A percentile compares a stretch with the other conserved stretches of the same genome.
Evolutionary conservation across 2,329 filamentous ascomycete genomes (phyloP).

Genomic region (Colletotrichum godetiae): DNA sequence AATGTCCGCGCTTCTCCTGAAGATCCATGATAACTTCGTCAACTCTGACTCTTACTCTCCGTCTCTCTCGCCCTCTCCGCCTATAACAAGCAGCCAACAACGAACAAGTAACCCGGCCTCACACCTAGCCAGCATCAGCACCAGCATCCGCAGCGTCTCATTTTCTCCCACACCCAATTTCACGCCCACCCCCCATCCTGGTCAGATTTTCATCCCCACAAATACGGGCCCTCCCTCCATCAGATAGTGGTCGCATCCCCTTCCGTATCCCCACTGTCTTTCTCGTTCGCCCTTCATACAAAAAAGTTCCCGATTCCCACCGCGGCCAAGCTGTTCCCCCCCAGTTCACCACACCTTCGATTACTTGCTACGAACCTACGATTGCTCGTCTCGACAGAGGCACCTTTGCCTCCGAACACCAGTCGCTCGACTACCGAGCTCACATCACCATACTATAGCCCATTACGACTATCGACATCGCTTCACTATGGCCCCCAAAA

Average conservation of each 20-base stretch:
- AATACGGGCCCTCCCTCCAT: slow-evolving; percentile 37
- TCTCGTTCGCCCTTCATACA: slow-evolving; percentile 32
- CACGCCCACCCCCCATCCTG: slow-evolving; percentile 21
- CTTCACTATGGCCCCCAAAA: slow-evolving; percentile 54
- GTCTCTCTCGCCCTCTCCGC: neutral
- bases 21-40: neutral
- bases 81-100: neutral
- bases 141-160: slow-evolving; percentile 10
- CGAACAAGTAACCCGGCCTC: neutral
- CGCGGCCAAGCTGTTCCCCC: slow-evolving; percentile 1
- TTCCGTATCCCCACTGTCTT: slow-evolving; percentile 28
- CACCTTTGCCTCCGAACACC: slow-evolving; percentile 30
- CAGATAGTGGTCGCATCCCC: slow-evolving; percentile 36
- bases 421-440: slow-evolving; percentile 31
- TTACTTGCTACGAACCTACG: slow-evolving; percentile 31
- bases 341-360: slow-evolving; percentile 16
- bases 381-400: slow-evolving; percentile 34
- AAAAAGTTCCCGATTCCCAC: slow-evolving; percentile 39
- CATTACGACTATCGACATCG: slow-evolving; percentile 35
- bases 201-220: slow-evolving; percentile 31
- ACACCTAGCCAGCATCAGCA: neutral
- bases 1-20: neutral
- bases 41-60: neutral
- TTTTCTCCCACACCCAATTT: slow-evolving; percentile 22
- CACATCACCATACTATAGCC: neutral